Percentiles rank a stretch among this genome's conserved stretches.
Evolutionary conservation across 768 basidiomycete genomes (phyloP).

Genomic region (Hysterangium stoloniferum): DNA sequence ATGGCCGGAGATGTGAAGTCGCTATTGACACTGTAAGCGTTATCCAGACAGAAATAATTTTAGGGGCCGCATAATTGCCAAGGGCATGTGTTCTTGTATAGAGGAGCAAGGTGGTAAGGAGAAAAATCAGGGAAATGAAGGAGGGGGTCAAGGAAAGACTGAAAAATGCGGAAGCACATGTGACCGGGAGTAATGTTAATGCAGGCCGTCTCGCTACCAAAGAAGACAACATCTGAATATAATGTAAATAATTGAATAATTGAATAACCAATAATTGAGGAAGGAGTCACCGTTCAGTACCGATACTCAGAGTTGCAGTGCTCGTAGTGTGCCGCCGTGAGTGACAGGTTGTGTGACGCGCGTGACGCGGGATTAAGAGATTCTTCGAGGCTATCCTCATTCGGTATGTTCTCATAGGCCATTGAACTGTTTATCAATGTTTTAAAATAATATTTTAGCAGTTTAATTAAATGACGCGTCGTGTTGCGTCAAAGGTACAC

Average conservation of each 20-base stretch:
- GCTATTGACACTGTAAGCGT: slow-evolving; percentile 21
- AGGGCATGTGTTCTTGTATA: slow-evolving; percentile 14
- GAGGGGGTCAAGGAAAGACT: slow-evolving; percentile 25
- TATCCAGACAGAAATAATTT: slow-evolving; percentile 15
- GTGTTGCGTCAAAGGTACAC: slow-evolving; percentile 84
- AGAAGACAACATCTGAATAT: slow-evolving; percentile 5
- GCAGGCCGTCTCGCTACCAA: slow-evolving; percentile 10
- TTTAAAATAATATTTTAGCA: no score
- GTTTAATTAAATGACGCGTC: slow-evolving; percentile 50
- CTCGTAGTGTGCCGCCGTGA: no score
- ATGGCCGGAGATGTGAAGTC: slow-evolving; percentile 21
- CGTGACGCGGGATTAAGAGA: no score
- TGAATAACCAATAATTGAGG: no score
- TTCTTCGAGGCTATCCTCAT: no score
- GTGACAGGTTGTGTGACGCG: no score
- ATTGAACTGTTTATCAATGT: no score
- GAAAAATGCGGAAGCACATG: slow-evolving; percentile 15
- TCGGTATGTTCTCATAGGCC: no score
- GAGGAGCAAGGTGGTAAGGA: slow-evolving; percentile 22
- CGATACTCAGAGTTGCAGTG: no score
- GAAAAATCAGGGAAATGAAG: slow-evolving; percentile 21
- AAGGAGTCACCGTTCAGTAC: no score
- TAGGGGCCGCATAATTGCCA: neutral
- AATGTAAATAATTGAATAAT: neutral
- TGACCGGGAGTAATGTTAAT: slow-evolving; percentile 4